These are phyloP conservation scores for Leucogyrophana mollusca DNA, from an alignment of 768 basidiomycete genomes.

Conservation along the genomic window DNA sequence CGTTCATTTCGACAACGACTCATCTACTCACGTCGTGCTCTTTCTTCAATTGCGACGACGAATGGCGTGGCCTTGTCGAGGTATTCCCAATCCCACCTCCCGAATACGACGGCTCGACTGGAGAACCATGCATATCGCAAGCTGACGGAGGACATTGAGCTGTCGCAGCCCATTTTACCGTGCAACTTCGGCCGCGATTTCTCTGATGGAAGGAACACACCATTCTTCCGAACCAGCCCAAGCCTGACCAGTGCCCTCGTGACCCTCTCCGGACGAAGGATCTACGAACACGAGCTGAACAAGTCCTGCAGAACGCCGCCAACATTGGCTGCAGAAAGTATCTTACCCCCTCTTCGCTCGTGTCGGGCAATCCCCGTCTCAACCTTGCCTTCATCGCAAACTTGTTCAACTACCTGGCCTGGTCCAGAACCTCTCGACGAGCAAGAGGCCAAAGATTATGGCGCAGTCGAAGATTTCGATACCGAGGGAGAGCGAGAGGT, in stretches of 20 bases:
- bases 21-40: too few relatives aligned
- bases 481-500: slow-evolving; percentile 99
- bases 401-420: slow-evolving; percentile 96
- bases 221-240: slow-evolving; percentile 90
- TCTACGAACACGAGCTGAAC: slow-evolving; percentile 81
- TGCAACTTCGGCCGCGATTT: slow-evolving; percentile 98
- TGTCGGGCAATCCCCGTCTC: slow-evolving; percentile 93
- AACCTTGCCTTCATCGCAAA: slow-evolving; percentile 99
- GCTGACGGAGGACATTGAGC: too few relatives aligned
- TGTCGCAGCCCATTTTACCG: too few relatives aligned
- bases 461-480: slow-evolving; percentile 93
- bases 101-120: too few relatives aligned
- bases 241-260: slow-evolving; percentile 90
- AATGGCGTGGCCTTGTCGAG: too few relatives aligned
- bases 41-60: too few relatives aligned
- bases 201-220: slow-evolving; percentile 97
- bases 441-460: slow-evolving; percentile 88
- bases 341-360: slow-evolving; percentile 86
- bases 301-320: slow-evolving; percentile 93
- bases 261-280: slow-evolving; percentile 87
- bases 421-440: slow-evolving; percentile 94
- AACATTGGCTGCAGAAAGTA: slow-evolving; percentile 94
- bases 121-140: too few relatives aligned
- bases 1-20: too few relatives aligned
- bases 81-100: too few relatives aligned